Evolutionary conservation across 2,329 filamentous ascomycete genomes (phyloP).

Genomic region (Zarea fungicola): DNA sequence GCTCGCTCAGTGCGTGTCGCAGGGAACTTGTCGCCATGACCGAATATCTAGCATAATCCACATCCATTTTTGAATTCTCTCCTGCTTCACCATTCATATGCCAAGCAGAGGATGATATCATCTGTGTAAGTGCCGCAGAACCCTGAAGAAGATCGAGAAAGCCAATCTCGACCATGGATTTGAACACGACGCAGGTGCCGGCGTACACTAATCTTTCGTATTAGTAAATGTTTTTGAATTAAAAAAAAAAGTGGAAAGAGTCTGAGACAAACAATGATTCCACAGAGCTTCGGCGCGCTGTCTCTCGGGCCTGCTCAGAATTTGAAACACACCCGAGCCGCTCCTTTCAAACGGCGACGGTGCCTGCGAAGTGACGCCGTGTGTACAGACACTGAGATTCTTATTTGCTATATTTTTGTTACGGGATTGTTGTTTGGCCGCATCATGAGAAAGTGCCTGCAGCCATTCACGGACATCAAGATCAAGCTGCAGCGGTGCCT

Average conservation of each 20-base stretch:
- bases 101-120: conserved; percentile 2
- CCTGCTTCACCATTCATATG: background rate
- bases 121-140: conserved; percentile 3
- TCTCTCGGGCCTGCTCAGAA: background rate
- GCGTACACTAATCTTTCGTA: background rate
- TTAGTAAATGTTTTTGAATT: no score
- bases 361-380: background rate
- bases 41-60: background rate
- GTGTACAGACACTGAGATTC: background rate
- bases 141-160: background rate
- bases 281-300: background rate
- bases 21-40: conserved; percentile 1
- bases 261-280: background rate
- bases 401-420: background rate
- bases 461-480: background rate
- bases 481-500: background rate
- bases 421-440: no score
- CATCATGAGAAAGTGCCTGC: background rate
- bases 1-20: background rate
- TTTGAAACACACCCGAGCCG: background rate
- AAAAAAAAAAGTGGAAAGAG: no score
- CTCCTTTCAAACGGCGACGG: background rate
- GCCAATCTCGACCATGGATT: conserved; percentile 7
- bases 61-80: background rate
- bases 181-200: conserved; percentile 7